Base-by-base conservation (phyloP, 495 filamentous ascomycete genomes). In the Penicillium odoratum region DNA sequence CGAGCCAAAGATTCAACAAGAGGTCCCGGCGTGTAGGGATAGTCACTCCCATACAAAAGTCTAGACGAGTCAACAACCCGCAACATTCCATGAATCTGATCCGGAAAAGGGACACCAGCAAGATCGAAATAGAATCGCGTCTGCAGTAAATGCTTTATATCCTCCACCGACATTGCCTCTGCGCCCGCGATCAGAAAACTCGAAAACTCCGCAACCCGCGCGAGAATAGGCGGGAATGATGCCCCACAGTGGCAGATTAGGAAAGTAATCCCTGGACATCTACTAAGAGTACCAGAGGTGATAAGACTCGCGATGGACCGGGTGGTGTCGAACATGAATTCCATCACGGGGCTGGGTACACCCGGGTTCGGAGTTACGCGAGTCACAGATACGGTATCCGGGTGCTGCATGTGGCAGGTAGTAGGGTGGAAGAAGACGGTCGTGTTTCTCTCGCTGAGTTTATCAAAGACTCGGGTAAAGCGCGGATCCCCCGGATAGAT, bases 321-420 rank as follows among this genome's bases (percentile, higher is more conserved):
- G 3, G 75, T 76, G 2, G 77, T 79, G 48, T 85, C 83, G 59
- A 86, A 83, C 34, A 84, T 69, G 63, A 82, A 85, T 59, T 85
- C 83, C 46, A 83, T 71, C 42, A 83, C 69, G 0, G 83, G 83
- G 16, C 67, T 67, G 0, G 79, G 71, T 42, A 80, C 76, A 9
- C 71, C 64, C 5, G 63, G 59, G 21, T 70, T 64, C 2, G 71
- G 67, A 18, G 59, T 52, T 25, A 60, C 57, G 5, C 48, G 58
- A 1, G 36, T 53, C 15, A 61, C 45, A 4, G 55, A 47, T 21
- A 28, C 51, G 33, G 43, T 57, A 48, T 56, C 5, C 53, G 54
- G 5, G 51, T 54, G 34, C 54, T 56, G 50, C n/a, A 62, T 48
- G 11, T 55, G 31, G 53, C 66, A 62, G 1, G 64, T 76, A 4